These are phyloP conservation scores for Boletellus ananas DNA, from an alignment of 768 basidiomycete genomes.

Conservation along the genomic window DNA sequence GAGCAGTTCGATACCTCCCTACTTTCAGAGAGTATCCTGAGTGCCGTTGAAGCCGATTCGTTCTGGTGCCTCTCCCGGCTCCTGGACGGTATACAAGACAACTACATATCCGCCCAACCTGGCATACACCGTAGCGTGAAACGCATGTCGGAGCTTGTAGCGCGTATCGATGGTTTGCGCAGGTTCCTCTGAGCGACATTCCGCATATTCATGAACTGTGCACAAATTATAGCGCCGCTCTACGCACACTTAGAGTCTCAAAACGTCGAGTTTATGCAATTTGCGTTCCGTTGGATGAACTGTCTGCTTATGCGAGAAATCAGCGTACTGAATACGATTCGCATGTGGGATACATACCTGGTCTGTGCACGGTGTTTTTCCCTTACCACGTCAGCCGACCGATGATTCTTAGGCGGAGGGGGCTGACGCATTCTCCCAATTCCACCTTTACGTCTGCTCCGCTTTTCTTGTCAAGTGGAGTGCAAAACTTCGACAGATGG, in stretches of 20 bases:
- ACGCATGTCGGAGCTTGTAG: slow-evolving; percentile 91
- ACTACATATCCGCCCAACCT: slow-evolving; percentile 95
- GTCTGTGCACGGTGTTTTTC: slow-evolving; percentile 43
- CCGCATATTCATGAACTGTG: background rate
- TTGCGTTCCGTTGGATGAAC: slow-evolving; percentile 99
- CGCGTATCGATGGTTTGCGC: slow-evolving; percentile 75
- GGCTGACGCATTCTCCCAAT: slow-evolving; percentile 96
- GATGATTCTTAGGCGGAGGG: slow-evolving; percentile 78
- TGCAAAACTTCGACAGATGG: slow-evolving; percentile 90
- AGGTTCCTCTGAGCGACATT: background rate
- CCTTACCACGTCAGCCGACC: background rate
- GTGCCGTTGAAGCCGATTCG: slow-evolving; percentile 92
- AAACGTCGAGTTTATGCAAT: slow-evolving; percentile 99
- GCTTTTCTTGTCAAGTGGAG: slow-evolving; percentile 97
- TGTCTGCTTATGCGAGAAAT: slow-evolving; percentile 98
- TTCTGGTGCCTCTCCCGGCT: slow-evolving; percentile 98
- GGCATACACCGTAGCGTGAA: slow-evolving; percentile 93
- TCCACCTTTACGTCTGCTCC: slow-evolving; percentile 97
- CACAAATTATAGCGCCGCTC: slow-evolving; percentile 62
- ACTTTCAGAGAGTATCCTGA: slow-evolving; percentile 65
- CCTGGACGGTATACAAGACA: slow-evolving; percentile 96
- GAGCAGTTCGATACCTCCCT: slow-evolving; percentile 80
- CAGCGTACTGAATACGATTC: slow-evolving; percentile 91
- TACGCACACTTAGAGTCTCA: slow-evolving; percentile 81
- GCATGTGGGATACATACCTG: slow-evolving; percentile 99